Percentiles rank a stretch among this genome's conserved stretches.
phyloP scores from a whole-genome alignment of 83 land plant species.

The Isoetes engelmannii region DNA sequence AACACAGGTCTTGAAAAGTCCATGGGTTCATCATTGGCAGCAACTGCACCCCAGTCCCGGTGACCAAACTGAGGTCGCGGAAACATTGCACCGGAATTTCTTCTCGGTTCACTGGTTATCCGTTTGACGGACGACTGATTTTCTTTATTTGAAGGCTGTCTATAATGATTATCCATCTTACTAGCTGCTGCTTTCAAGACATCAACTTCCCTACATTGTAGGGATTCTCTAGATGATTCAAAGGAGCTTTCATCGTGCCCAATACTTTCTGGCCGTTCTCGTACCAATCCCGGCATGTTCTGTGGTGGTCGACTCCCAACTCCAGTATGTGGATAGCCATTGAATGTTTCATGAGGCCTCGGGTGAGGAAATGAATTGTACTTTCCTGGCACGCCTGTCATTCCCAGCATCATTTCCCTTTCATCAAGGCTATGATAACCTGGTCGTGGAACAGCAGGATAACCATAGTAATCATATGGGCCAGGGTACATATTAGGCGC shows the following conservation, averaged over 20 bases:
- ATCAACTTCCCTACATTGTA: neutral
- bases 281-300: neutral
- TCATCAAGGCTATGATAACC: slow-evolving; percentile 27
- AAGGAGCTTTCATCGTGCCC: slow-evolving; percentile 9
- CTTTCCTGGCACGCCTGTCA: slow-evolving; percentile 17
- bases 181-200: neutral
- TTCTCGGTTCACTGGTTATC: neutral
- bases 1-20: slow-evolving; percentile 29
- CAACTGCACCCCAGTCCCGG: slow-evolving; percentile 31
- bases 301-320: slow-evolving; percentile 18
- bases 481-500: slow-evolving; percentile 13
- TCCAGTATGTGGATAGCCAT: slow-evolving; percentile 19
- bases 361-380: slow-evolving; percentile 16
- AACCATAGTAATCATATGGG: slow-evolving; percentile 23
- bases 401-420: slow-evolving; percentile 24
- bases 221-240: neutral
- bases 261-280: slow-evolving; percentile 13
- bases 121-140: neutral
- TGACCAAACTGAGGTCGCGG: slow-evolving; percentile 16
- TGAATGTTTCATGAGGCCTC: slow-evolving; percentile 18
- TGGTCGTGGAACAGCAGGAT: slow-evolving; percentile 19
- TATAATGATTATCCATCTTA: neutral
- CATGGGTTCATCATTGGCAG: slow-evolving; percentile 27
- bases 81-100: neutral
- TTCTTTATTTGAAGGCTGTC: neutral